These are phyloP conservation scores for Heterobasidion parviporum DNA, from an alignment of 1,284 basidiomycete species.

Conservation along the genomic window DNA sequence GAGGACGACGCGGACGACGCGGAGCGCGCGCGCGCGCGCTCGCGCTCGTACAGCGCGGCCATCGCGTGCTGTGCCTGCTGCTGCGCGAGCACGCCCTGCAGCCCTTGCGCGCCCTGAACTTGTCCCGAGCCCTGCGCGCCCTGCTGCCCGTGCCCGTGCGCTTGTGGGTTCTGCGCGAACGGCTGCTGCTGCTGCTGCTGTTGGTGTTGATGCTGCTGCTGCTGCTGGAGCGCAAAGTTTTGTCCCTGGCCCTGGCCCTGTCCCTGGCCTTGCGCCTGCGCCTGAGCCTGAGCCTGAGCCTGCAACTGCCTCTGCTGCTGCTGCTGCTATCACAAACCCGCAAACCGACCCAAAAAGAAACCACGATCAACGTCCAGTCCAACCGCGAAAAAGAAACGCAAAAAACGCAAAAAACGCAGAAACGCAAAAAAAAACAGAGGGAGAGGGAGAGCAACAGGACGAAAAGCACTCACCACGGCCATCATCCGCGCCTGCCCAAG, in stretches of 20 bases:
- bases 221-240: constrained; percentile 4
- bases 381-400: background rate
- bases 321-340: background rate
- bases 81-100: constrained; percentile 11
- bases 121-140: background rate
- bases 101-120: background rate
- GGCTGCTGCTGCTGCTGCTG: constrained; percentile 5
- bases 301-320: constrained; percentile 10
- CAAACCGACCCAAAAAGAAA: background rate
- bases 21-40: constrained; percentile 3
- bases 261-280: background rate
- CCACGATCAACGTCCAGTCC: background rate
- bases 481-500: constrained; percentile 3
- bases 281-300: constrained; percentile 6
- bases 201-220: constrained; percentile 2
- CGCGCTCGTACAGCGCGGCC: constrained; percentile 8
- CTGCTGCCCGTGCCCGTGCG: background rate
- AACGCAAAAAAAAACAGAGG: too few species aligned
- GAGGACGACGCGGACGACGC: constrained; percentile 9
- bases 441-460: background rate
- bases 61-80: constrained; percentile 12
- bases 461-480: background rate
- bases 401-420: background rate
- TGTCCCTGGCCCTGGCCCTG: background rate
- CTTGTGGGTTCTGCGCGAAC: too few species aligned